Percentiles rank a stretch among this genome's conserved stretches.
Conservation (phyloP, 441 rosid genomes). For the Arabidopsis hybrid region DNA sequence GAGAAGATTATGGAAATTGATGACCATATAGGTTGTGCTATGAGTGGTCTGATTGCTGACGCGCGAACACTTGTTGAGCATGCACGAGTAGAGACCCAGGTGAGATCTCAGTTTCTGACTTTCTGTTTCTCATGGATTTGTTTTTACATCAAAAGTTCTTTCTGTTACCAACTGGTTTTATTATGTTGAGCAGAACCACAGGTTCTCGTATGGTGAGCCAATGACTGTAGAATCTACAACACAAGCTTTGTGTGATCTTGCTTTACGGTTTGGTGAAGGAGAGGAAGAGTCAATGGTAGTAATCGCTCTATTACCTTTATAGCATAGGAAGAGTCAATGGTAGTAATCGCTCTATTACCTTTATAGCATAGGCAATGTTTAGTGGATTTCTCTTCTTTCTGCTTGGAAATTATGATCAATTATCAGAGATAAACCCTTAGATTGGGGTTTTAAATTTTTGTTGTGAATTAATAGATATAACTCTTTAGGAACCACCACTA, state of each 20-base stretch:
- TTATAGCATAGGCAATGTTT: no score
- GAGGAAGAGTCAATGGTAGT: constrained; percentile 98
- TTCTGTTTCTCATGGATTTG: constrained; percentile 21
- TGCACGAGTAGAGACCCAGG: constrained; percentile 99
- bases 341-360: no score
- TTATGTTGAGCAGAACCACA: constrained; percentile 68
- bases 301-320: constrained; percentile 4
- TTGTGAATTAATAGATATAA: background rate
- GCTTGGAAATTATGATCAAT: constrained; percentile 5
- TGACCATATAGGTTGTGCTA: constrained; percentile 97
- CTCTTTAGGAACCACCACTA: background rate
- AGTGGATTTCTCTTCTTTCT: background rate
- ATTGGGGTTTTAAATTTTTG: background rate
- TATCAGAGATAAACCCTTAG: constrained; percentile 2
- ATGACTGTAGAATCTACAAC: constrained; percentile 98
- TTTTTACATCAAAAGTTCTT: background rate
- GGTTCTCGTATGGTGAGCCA: constrained; percentile 98
- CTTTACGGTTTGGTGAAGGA: constrained; percentile 97
- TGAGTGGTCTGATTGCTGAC: constrained; percentile 98
- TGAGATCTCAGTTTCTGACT: constrained; percentile 30
- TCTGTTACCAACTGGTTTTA: constrained; percentile 22
- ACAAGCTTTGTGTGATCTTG: constrained; percentile 95
- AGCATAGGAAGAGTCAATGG: background rate
- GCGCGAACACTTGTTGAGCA: constrained; percentile 99
- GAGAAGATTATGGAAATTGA: constrained; percentile 99